Base-by-base conservation (phyloP, 2,329 filamentous ascomycete species). In the Aspergillus fischeri region DNA sequence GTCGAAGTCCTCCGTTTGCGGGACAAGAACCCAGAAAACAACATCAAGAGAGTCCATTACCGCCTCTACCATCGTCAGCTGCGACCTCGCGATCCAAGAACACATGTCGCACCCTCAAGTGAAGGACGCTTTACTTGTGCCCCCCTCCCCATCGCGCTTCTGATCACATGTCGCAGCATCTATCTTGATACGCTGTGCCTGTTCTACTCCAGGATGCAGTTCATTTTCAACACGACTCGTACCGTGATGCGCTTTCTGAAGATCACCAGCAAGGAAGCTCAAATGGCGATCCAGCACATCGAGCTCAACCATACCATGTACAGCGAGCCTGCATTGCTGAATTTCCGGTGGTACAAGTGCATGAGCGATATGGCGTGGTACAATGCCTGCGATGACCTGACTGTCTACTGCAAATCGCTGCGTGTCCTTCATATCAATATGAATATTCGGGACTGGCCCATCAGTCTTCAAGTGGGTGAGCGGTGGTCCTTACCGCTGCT, bases 161-260 rank as follows among this genome's bases (percentile, higher is more conserved):
- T 90, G 61, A 79, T 84, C 50, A 83, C 83, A 29, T 88, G 83
- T 67, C 81, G 79, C 53, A 81, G 80, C 52, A 75, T 90, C 44
- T 83, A 88, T 65, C 68, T 73, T 17, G 88, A 91, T 71, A 85
- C 87, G 1, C 82, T 83, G 0, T 81, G 86, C 63, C 78, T 81
- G 60, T 88, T 90, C 70, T 91, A 89, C 73, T 56, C 60, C 1
- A 62, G 49, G 20, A 65, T 60, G 8, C 65, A 68, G 25, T 68
- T 68, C 49, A 58, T 68, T 28, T 67, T 68, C 48, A 49, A 42
- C 11, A 59, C 60, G 2, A 53, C 63, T 4, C 60, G 60, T 11
- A 42, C 62, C 4, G 50, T 62, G 8, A 24, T 49, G 5, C 55
- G 55, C 7, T 67, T 68, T 14, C 62, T 81, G 2, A 68, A 74